Evolutionary conservation across 306 rosid species (phyloP), one percentile per base, ranked within the genome.

Genomic region (Lathyrus oleraceus): DNA sequence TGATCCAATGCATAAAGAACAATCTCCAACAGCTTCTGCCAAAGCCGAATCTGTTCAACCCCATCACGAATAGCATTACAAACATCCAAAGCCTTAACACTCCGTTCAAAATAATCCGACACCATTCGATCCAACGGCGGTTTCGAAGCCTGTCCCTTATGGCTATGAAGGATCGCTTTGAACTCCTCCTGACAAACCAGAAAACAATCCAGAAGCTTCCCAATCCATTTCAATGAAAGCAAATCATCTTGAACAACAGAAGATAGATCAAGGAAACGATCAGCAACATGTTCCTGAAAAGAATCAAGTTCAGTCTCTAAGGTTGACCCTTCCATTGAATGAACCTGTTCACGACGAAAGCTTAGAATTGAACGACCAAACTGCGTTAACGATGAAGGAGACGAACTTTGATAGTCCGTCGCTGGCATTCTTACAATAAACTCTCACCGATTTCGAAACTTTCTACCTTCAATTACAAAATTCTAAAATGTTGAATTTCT

Each of bases 1-100:
- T 78, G 58, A 63, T 81, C 83, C 43, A 94, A 81, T 43, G 98
- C 96, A 54, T 65, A 81, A 4, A 72, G 78, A 9, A 94, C 97
- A 43, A 94, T 94, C 82, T 94, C 96, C 8, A 94, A 63, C 2
- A 84, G 83, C 81, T 83, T 90, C 71, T 87, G 88, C 96, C 97
- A 94, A 51, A 85, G 90, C 3, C 95, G 75, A 82, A 90, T 79
- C 88, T 88, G 95, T 67, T 94, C 96, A 35, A 90, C 84, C 43
- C 98, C 98, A 32, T 90, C 97, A 10, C 98, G 84, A 42, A 91
- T 79, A 0, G 96, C 98, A 52, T 94, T 90, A 51, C 97, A 94
- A 10, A 94, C 88, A 67, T 94, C 98, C n/a, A 94, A 84, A 5
- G 95, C 97, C 79, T 94, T 94, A 15, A 90, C 95, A 69, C 87